These are phyloP conservation scores for Emergomyces orientalis DNA, from an alignment of 2,329 filamentous ascomycete genomes.

Conservation along the genomic window DNA sequence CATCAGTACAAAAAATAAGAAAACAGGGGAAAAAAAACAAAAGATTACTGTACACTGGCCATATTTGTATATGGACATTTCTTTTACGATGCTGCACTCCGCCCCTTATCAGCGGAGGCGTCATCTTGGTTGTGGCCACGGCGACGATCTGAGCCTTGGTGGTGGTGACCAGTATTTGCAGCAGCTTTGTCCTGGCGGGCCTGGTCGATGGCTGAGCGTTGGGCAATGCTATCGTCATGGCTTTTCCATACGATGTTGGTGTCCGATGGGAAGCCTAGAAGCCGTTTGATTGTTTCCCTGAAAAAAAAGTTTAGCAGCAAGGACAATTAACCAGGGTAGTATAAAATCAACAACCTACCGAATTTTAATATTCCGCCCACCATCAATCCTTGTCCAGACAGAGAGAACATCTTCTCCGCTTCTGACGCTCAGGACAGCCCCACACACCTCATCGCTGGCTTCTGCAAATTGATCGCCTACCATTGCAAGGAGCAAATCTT, in stretches of 20 bases:
- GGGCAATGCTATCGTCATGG: constrained; percentile 90
- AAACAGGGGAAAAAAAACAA: constrained; percentile 3
- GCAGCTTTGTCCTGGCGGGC: constrained; percentile 72
- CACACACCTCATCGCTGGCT: constrained; percentile 87
- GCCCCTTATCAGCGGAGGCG: constrained; percentile 34
- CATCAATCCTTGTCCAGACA: constrained; percentile 93
- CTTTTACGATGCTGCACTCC: constrained; percentile 27
- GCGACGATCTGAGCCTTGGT: constrained; percentile 35
- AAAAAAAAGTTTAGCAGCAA: constrained; percentile 1
- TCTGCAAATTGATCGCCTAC: constrained; percentile 92
- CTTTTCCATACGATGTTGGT: constrained; percentile 93
- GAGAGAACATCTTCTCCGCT: constrained; percentile 96
- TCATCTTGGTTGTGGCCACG: constrained; percentile 38
- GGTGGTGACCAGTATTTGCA: constrained; percentile 26
- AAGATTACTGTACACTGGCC: constrained; percentile 2
- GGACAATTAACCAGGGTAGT: background rate
- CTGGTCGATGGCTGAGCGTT: constrained; percentile 82
- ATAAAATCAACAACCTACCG: constrained; percentile 50
- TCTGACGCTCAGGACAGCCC: constrained; percentile 84
- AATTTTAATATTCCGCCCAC: constrained; percentile 90
- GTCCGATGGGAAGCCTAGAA: constrained; percentile 75
- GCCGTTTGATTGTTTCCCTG: constrained; percentile 88
- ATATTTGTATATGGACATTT: background rate
- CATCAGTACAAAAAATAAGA: constrained; percentile 1
- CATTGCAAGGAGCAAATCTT: constrained; percentile 81